These are phyloP conservation scores for Yamadazyma scolyti DNA, from an alignment of 805 yeast genomes.

Conservation along the genomic window DNA sequence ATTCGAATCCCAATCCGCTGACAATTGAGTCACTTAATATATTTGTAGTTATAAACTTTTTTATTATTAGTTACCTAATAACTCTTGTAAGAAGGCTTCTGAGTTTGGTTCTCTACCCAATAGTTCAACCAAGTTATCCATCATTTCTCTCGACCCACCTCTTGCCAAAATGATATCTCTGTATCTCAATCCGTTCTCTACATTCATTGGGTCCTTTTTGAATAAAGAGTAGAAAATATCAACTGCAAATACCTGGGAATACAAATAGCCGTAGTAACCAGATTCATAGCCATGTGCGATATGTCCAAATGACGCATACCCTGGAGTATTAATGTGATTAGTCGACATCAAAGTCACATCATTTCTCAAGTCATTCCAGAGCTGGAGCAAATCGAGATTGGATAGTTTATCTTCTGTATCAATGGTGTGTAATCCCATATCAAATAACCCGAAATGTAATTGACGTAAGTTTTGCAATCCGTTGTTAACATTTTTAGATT, in stretches of 20 bases:
- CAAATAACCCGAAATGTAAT: slow-evolving; percentile 74
- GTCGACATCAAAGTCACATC: slow-evolving; percentile 56
- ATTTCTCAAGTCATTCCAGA: slow-evolving; percentile 67
- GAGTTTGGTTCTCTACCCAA: slow-evolving; percentile 75
- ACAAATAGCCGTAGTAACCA: slow-evolving; percentile 82
- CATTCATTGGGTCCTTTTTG: slow-evolving; percentile 63
- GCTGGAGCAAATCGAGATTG: slow-evolving; percentile 43
- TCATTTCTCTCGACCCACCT: slow-evolving; percentile 73
- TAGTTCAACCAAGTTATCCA: slow-evolving; percentile 58
- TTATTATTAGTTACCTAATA: slow-evolving; percentile 24
- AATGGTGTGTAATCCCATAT: slow-evolving; percentile 63
- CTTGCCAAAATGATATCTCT: slow-evolving; percentile 64
- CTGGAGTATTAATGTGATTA: slow-evolving; percentile 48
- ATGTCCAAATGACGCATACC: slow-evolving; percentile 77
- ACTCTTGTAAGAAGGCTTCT: slow-evolving; percentile 67
- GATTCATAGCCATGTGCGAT: slow-evolving; percentile 80
- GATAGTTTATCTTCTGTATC: slow-evolving; percentile 31
- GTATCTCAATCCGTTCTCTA: slow-evolving; percentile 58
- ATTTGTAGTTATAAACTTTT: neutral
- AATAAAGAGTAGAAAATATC: slow-evolving; percentile 76
- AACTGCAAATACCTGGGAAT: slow-evolving; percentile 82
- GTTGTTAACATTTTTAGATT: slow-evolving; percentile 72
- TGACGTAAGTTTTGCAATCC: slow-evolving; percentile 72
- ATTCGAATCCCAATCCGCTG: slow-evolving; percentile 66
- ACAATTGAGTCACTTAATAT: slow-evolving; percentile 8